Evolutionary conservation across 768 basidiomycete genomes (phyloP).

Genomic region (Termitomyces eurrhizus): DNA sequence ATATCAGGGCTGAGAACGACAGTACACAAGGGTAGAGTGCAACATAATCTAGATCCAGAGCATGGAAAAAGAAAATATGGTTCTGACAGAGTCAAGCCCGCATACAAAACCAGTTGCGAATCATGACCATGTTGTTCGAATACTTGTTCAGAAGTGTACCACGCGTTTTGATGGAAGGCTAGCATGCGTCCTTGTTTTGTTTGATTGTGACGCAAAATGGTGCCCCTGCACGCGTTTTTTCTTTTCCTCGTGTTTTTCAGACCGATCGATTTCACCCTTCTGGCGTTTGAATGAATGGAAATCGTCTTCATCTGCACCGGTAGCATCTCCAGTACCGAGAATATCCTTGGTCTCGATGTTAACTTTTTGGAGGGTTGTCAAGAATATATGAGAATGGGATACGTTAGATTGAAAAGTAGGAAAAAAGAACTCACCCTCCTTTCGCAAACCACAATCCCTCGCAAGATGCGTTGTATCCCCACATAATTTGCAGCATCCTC

Average conservation of each 20-base stretch:
- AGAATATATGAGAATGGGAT: background rate
- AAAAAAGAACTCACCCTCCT: constrained; percentile 39
- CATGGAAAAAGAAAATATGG: background rate
- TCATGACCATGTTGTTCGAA: background rate
- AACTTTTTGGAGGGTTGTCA: constrained; percentile 23
- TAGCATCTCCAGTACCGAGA: constrained; percentile 46
- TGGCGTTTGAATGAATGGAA: constrained; percentile 79
- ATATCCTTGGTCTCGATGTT: constrained; percentile 31
- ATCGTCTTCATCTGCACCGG: constrained; percentile 93
- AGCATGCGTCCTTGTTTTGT: constrained; percentile 27
- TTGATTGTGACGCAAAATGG: constrained; percentile 42
- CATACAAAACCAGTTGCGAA: background rate
- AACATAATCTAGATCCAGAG: background rate
- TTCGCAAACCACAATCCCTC: constrained; percentile 70
- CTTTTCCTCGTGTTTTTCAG: constrained; percentile 49
- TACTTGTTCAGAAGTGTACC: constrained; percentile 37
- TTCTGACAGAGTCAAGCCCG: background rate
- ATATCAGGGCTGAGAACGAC: constrained; percentile 26
- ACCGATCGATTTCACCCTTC: constrained; percentile 53
- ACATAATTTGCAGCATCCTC: constrained; percentile 88
- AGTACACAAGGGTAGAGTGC: constrained; percentile 7
- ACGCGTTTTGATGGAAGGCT: constrained; percentile 38
- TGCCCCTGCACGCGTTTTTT: constrained; percentile 34
- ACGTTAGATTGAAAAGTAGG: background rate
- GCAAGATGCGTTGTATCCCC: constrained; percentile 83